Conservation (phyloP, 2,329 filamentous ascomycete species). For the Phyllosticta ampelicida region DNA sequence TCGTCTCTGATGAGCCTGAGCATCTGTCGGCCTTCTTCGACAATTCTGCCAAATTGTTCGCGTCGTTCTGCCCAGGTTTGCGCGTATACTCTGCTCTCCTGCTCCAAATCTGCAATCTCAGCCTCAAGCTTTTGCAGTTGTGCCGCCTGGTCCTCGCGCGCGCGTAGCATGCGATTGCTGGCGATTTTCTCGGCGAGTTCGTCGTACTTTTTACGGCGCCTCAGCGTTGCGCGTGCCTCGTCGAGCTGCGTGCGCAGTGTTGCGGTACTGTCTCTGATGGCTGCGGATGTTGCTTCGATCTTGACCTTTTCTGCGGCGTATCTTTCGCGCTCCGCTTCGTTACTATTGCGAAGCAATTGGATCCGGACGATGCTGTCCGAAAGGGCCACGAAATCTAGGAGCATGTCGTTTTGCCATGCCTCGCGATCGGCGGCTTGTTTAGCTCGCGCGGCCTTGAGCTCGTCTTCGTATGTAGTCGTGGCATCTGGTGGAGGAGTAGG, state of each 20-base stretch:
- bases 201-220: constrained; percentile 76
- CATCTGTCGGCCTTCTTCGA: constrained; percentile 82
- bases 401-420: constrained; percentile 72
- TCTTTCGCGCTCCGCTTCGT: constrained; percentile 69
- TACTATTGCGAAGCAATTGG: constrained; percentile 76
- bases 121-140: constrained; percentile 73
- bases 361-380: constrained; percentile 79
- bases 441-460: constrained; percentile 34
- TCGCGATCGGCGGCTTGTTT: constrained; percentile 39
- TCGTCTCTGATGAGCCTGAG: constrained; percentile 81
- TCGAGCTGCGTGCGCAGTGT: constrained; percentile 65
- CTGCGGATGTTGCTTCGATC: constrained; percentile 68
- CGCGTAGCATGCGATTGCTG: constrained; percentile 64
- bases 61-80: constrained; percentile 74
- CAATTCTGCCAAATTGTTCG: constrained; percentile 78
- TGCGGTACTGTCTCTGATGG: constrained; percentile 64
- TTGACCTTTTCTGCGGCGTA: constrained; percentile 71
- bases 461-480: constrained; percentile 27
- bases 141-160: constrained; percentile 70
- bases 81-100: constrained; percentile 71
- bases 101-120: constrained; percentile 78
- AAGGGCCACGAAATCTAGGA: constrained; percentile 80
- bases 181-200: constrained; percentile 80
- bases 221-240: constrained; percentile 58
- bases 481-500: constrained; percentile 58